Conservation (phyloP, 2,329 filamentous ascomycete species). For the Aspergillus japonicus region DNA sequence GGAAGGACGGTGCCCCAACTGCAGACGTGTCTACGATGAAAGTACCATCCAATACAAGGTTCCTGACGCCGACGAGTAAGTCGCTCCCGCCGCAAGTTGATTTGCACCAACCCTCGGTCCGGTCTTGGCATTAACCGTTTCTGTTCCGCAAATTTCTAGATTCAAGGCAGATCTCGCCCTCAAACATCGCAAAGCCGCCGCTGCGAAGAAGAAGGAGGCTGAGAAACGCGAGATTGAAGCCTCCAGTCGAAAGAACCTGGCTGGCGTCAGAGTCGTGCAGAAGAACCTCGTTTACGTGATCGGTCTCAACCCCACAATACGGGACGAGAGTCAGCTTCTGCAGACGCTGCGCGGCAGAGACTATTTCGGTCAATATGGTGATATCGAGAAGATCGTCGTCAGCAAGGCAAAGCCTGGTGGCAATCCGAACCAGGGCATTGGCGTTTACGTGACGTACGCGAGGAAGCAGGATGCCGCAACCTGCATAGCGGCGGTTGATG, state of each 20-base stretch:
- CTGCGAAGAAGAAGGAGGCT: conserved; percentile 85
- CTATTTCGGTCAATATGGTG: conserved; percentile 97
- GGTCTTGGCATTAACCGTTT: conserved; percentile 23
- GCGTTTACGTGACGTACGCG: conserved; percentile 98
- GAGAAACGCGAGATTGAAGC: conserved; percentile 96
- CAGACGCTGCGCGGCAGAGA: conserved; percentile 86
- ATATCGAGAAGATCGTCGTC: conserved; percentile 98
- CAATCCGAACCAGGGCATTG: conserved; percentile 75
- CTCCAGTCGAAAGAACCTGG: conserved; percentile 90
- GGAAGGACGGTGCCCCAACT: conserved; percentile 97
- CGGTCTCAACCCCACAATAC: conserved; percentile 83
- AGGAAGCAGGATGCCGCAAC: conserved; percentile 83
- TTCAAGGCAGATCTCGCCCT: conserved; percentile 52
- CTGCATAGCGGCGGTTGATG: conserved; percentile 90
- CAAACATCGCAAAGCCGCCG: conserved; percentile 91
- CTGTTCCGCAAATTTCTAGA: conserved; percentile 28
- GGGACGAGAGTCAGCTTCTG: conserved; percentile 81
- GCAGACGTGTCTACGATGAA: conserved; percentile 91
- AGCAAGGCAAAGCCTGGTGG: conserved; percentile 84
- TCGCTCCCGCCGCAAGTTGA: conserved; percentile 22
- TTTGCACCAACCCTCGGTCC: conserved; percentile 4
- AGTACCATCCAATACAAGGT: conserved; percentile 97
- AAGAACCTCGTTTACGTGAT: conserved; percentile 99
- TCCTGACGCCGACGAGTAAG: conserved; percentile 90
- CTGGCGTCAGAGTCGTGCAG: conserved; percentile 92